Evolutionary conservation across 2,329 filamentous ascomycete species (phyloP).

Genomic region (Aspergillus puulaauensis): DNA sequence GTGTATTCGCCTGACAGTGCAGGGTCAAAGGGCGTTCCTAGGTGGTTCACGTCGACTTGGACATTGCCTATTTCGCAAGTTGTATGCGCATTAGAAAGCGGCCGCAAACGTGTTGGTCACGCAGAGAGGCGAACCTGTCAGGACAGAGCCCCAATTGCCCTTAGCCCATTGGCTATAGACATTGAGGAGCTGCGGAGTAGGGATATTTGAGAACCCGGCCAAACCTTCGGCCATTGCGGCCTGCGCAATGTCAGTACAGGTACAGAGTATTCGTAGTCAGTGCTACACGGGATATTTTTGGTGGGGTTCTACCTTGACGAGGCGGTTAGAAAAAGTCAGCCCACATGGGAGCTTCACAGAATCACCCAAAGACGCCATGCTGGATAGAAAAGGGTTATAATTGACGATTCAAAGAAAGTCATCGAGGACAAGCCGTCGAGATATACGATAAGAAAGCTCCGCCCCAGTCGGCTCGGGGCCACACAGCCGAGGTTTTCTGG

Average conservation of each 20-base stretch:
- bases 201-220: constrained; percentile 47
- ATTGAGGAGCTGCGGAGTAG: constrained; percentile 42
- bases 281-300: neutral
- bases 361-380: constrained; percentile 32
- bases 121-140: constrained; percentile 38
- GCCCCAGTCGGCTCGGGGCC: neutral
- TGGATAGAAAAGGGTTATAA: neutral
- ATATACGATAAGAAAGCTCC: neutral
- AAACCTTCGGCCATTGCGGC: constrained; percentile 46
- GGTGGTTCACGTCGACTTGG: constrained; percentile 46
- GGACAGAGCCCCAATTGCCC: constrained; percentile 43
- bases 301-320: constrained; percentile 40
- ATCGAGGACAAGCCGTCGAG: neutral
- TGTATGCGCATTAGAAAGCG: neutral
- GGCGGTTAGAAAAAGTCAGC: constrained; percentile 55
- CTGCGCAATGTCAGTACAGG: constrained; percentile 25
- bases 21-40: constrained; percentile 33
- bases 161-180: constrained; percentile 55
- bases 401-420: neutral
- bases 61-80: constrained; percentile 32
- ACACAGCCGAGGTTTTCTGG: constrained; percentile 1
- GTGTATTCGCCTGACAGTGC: constrained; percentile 29
- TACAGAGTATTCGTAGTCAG: neutral
- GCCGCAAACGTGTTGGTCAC: neutral
- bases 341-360: constrained; percentile 56